Evolutionary conservation across 1,139 yeast genomes (phyloP).

Genomic region (Pichiaceae sp.): DNA sequence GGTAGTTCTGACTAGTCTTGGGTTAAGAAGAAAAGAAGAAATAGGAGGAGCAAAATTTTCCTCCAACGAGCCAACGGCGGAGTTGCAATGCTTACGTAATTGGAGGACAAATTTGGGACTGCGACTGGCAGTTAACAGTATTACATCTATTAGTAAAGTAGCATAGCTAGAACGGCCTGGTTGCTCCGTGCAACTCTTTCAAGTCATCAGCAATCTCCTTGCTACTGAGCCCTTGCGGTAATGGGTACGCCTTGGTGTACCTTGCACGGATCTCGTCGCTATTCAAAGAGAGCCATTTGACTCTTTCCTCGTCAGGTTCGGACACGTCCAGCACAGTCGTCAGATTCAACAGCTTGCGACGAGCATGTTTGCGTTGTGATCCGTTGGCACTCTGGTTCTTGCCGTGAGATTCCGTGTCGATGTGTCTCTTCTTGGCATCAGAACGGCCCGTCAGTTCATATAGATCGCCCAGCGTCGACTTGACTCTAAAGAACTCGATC

Average conservation of each 20-base stretch:
- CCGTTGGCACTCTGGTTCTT: background rate
- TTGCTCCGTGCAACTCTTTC: too few species aligned
- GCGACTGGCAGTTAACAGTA: too few species aligned
- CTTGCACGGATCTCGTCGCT: slow-evolving; percentile 9
- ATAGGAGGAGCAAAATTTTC: slow-evolving; percentile 4
- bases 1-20: background rate
- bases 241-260: slow-evolving; percentile 21
- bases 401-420: background rate
- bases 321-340: slow-evolving; percentile 9
- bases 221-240: slow-evolving; percentile 22
- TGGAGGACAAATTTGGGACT: too few species aligned
- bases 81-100: background rate
- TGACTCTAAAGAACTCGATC: slow-evolving; percentile 10
- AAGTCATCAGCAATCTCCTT: slow-evolving; percentile 25
- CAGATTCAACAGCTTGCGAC: slow-evolving; percentile 5
- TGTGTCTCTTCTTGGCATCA: background rate
- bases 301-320: slow-evolving; percentile 10
- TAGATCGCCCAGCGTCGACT: slow-evolving; percentile 7
- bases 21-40: slow-evolving; percentile 1
- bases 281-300: slow-evolving; percentile 9
- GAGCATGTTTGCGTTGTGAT: background rate
- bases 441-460: background rate
- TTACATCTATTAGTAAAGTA: too few species aligned
- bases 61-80: background rate
- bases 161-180: too few species aligned